Evolutionary conservation across 768 basidiomycete genomes (phyloP), one percentile per base, ranked within the genome.

Genomic region (Suillus discolor): DNA sequence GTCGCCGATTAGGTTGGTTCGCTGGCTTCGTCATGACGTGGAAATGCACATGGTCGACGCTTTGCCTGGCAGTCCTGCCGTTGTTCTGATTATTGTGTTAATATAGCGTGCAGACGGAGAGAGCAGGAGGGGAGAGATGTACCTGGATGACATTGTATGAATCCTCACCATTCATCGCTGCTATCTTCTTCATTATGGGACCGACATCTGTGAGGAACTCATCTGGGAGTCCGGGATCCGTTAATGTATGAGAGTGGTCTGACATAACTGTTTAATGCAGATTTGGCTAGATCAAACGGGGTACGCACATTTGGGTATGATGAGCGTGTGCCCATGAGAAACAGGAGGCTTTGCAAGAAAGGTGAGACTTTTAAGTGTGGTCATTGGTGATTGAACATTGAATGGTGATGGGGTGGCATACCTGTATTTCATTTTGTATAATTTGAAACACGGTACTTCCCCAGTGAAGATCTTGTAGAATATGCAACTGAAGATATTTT

Each of bases 141-240:
- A 81, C 81, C 83, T 88, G 80, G 12, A 89, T 69, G 60, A 89
- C 72, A 68, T 89, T 90, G 79, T 86, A 90, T 64, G 89, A 75
- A 62, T 84, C 80, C 0, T 77, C 77, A 1, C 81, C 85, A 7
- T 81, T 79, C 7, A 85, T 81, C 31, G 79, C 62, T 2, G 85
- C 86, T 12, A 86, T 72, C 71, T 87, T 87, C 79, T 88, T 89
- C 51, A 82, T 72, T 6, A 84, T 72, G 1, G 84, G 84, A 4
- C 85, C 79, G 53, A 88, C 83, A 63, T 87, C 87, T 28, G 69
- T 71, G 57, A 88, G 80, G 69, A 85, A 81, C 57, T 84, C 83
- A 65, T 89, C 88, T 9, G 89, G 87, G 7, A 90, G 77, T 23
- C 57, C 57, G 16, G 57, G 57, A 61, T 89, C 87, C 12, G 77